Percentiles rank a stretch among this genome's conserved stretches.
These are phyloP conservation scores for Candida pseudoglaebosa DNA, from an alignment of 805 yeast species.

Conservation along the genomic window DNA sequence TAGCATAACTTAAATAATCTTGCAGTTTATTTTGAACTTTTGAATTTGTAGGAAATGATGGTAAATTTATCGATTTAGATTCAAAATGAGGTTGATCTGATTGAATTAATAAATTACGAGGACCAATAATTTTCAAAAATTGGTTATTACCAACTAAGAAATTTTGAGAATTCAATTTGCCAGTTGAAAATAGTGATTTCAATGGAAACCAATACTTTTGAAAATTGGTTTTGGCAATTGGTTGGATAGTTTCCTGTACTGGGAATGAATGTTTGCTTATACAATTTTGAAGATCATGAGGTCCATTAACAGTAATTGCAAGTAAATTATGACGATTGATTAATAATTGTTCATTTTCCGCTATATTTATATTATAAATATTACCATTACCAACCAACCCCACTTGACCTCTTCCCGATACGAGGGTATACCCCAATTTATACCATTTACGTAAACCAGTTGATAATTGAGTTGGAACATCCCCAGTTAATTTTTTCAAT, in stretches of 20 bases:
- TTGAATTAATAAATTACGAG: slow-evolving; percentile 47
- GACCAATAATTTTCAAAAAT: slow-evolving; percentile 52
- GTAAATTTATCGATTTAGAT: slow-evolving; percentile 1
- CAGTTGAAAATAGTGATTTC: slow-evolving; percentile 5
- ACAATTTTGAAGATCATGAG: slow-evolving; percentile 41
- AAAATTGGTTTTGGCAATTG: slow-evolving; percentile 11
- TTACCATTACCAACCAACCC: slow-evolving; percentile 55
- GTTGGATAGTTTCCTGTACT: slow-evolving; percentile 2
- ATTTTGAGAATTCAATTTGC: slow-evolving; percentile 5
- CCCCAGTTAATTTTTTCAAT: slow-evolving; percentile 21
- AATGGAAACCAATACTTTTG: background rate
- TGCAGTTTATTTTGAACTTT: slow-evolving; percentile 20
- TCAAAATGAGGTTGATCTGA: slow-evolving; percentile 21
- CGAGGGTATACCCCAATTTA: slow-evolving; percentile 41
- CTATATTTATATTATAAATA: slow-evolving; percentile 44
- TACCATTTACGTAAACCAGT: slow-evolving; percentile 41
- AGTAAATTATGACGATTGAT: slow-evolving; percentile 45
- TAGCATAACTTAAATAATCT: slow-evolving; percentile 48
- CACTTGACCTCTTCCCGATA: slow-evolving; percentile 56
- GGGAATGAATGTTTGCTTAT: slow-evolving; percentile 24
- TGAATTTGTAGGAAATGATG: slow-evolving; percentile 1
- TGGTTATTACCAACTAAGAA: slow-evolving; percentile 32
- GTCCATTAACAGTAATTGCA: slow-evolving; percentile 49
- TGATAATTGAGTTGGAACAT: slow-evolving; percentile 38
- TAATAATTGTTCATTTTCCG: slow-evolving; percentile 44